Evolutionary conservation across 225 moss, liverwort and hornwort species (phyloP), one percentile per base, ranked within the genome.

Genomic region (Polytrichum commune): DNA sequence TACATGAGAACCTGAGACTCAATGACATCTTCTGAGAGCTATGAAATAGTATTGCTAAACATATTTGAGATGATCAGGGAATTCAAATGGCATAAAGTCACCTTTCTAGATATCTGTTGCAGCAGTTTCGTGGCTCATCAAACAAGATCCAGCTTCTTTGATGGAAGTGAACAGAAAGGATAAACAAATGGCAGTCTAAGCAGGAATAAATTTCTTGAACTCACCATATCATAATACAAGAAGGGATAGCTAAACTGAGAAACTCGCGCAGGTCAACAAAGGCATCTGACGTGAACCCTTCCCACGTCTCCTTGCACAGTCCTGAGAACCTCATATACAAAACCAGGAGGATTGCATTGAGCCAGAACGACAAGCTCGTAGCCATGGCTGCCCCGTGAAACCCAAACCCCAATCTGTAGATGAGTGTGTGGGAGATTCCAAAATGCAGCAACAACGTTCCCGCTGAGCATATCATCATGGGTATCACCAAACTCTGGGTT

Each of bases 151-250:
- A 16, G 38, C 24, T 63, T 38, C 19, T 26, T 19, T 67, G 26
- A 53, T n/a, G 53, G 5, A 56, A 19, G 33, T n/a, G n/a, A 19
- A 1, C 54, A 46, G 58, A 53, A 18, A 1, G 30, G 8, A n/a
- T 18, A 9, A 46, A 53, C 53, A 46, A 28, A 18, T n/a, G 26
- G 55, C 3, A 26, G 32, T 7, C 8, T 7, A 32, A 32, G 32
- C 7, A 32, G 8, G 5, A 23, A 32, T 7, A 32, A 32, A 7
- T 32, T 32, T 32, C 32, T 32, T 7, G 3, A 5, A 27, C 72
- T 27, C 68, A 91, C 92, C 95, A 96, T 22, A 88, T 72, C 96
- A 96, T 96, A 62, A 81, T 63, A 69, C 90, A 80, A 22, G 93
- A 89, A 0, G 96, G 96, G 65, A 92, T 23, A 16, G 89, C 93